Percentiles rank a stretch among this genome's conserved stretches.
Conservation (phyloP, 352 stramenopile genomes). For the Phytophthora tentaculata region DNA sequence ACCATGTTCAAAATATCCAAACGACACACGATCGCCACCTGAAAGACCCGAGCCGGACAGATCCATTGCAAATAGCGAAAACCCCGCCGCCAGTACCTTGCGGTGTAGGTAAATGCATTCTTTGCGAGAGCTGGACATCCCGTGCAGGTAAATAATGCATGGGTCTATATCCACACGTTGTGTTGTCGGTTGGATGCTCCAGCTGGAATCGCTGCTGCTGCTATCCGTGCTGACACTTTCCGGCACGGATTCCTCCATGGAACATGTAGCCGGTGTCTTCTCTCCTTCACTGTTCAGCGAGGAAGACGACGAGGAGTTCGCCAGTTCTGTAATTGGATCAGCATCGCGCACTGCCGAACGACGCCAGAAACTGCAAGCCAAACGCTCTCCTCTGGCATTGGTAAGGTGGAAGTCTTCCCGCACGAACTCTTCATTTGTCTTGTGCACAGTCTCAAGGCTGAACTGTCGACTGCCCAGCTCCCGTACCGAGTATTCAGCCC, state of each 20-base stretch:
- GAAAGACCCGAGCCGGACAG: constrained; percentile 74
- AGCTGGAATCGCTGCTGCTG: constrained; percentile 39
- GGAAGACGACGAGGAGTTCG: neutral
- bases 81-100: constrained; percentile 58
- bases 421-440: constrained; percentile 28
- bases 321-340: constrained; percentile 30
- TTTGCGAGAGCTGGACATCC: constrained; percentile 79
- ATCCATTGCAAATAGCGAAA: constrained; percentile 79
- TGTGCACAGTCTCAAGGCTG: constrained; percentile 9
- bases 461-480: constrained; percentile 55
- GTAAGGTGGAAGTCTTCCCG: constrained; percentile 69
- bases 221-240: constrained; percentile 37
- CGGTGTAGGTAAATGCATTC: constrained; percentile 75
- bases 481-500: constrained; percentile 58
- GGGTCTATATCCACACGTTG: constrained; percentile 22
- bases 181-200: constrained; percentile 11
- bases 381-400: constrained; percentile 55
- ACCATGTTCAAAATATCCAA: constrained; percentile 73
- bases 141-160: constrained; percentile 81
- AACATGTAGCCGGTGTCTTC: constrained; percentile 8
- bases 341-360: constrained; percentile 27
- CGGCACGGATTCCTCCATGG: neutral
- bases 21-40: constrained; percentile 68
- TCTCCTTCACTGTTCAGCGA: constrained; percentile 25
- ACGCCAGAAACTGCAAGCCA: constrained; percentile 82